Evolutionary conservation across 306 rosid species (phyloP).

Genomic region (Gleditsia sinensis): DNA sequence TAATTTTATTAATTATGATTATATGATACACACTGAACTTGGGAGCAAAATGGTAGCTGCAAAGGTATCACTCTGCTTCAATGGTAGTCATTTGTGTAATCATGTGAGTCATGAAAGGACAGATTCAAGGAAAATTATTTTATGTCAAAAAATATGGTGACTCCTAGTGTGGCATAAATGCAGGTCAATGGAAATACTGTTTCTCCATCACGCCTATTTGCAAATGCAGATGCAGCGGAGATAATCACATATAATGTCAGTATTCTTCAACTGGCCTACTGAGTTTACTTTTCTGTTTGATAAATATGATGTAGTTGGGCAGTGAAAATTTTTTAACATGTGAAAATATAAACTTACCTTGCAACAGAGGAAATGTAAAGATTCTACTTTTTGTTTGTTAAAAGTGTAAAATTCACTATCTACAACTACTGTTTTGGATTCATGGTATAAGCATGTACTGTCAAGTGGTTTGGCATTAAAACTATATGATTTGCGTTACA

Average conservation of each 20-base stretch:
- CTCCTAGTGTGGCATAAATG: constrained; percentile 37
- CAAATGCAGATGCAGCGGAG: constrained; percentile 97
- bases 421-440: background rate
- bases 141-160: constrained; percentile 4
- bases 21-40: constrained; percentile 96
- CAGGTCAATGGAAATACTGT: constrained; percentile 96
- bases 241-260: constrained; percentile 91
- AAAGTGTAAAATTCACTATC: constrained; percentile 7
- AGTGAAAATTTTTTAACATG: background rate
- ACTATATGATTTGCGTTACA: background rate
- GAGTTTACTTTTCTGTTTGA: constrained; percentile 8
- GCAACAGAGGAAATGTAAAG: constrained; percentile 7
- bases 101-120: constrained; percentile 22
- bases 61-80: constrained; percentile 56
- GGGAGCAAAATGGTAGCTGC: constrained; percentile 99
- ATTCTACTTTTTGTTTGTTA: background rate
- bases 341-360: constrained; percentile 19
- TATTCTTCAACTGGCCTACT: constrained; percentile 30
- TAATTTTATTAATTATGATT: constrained; percentile 86
- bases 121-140: background rate
- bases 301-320: constrained; percentile 23
- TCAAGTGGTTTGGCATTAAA: constrained; percentile 16
- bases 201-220: constrained; percentile 79
- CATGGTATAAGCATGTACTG: constrained; percentile 11
- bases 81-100: background rate